Evolutionary conservation across 2,329 filamentous ascomycete genomes (phyloP), one percentile per base, ranked within the genome.

Genomic region (Penicillium sp.): DNA sequence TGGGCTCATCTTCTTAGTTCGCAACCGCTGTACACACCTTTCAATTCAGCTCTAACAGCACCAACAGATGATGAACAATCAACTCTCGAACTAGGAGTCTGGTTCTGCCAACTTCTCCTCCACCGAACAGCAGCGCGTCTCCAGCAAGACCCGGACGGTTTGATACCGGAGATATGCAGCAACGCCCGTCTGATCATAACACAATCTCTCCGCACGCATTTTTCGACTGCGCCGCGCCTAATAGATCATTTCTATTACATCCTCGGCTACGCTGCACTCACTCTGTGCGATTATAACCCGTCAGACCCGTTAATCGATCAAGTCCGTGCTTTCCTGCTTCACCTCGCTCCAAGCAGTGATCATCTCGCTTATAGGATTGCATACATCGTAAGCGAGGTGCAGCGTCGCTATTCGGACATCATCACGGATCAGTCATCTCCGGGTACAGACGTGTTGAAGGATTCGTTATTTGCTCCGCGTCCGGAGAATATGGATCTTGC

Each of bases 41-140:
- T 2, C 14, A 15, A 13, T 25, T 26, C 6, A 15, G 12, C 14
- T 31, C 32, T 43, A 37, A 51, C 15, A 30, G 16, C 9, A 9
- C 29, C 36, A 59, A 57, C 51, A 10, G 53, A 50, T 14, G 55
- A 55, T 39, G 50, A 48, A 17, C 49, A 51, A 20, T 60, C 55
- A n/a, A 57, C 56, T 10, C 44, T 61, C 23, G 55, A 60, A 20
- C 50, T 61, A n/a, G 57, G 55, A 39, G 45, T 61, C 31, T 59
- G 55, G 56, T 62, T 60, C 44, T 61, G 57, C 33, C 56, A 62
- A 33, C 52, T 61, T n/a, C 55, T 62, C 14, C 55, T 62, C 2
- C 48, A 61, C 39, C 48, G 59, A 13, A 61, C 57, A 4, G 53
- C 57, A 6, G 41, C 56, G 27, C 46, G 52, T 17, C 41, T 55